Conservation (phyloP, 805 yeast species). For the Cyberlindnera suaveolens region DNA sequence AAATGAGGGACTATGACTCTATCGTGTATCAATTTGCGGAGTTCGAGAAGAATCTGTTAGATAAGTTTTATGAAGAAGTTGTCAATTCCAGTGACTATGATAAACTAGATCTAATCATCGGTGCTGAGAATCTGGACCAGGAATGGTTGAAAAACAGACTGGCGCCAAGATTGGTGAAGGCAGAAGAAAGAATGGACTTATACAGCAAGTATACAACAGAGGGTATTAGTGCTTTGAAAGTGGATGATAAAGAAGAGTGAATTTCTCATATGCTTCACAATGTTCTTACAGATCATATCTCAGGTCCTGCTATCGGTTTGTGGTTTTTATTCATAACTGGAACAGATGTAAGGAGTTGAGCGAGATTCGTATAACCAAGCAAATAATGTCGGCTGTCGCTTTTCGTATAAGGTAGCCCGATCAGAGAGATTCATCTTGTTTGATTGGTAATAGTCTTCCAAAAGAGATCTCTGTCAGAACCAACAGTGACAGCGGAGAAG, state of each 20-base stretch:
- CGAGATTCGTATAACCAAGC: no score
- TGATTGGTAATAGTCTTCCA: no score
- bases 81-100: constrained; percentile 5
- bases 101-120: constrained; percentile 14
- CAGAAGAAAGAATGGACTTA: constrained; percentile 5
- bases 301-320: no score
- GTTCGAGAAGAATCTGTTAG: constrained; percentile 13
- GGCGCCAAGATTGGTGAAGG: constrained; percentile 15
- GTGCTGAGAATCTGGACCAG: constrained; percentile 17
- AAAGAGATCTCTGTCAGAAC: no score
- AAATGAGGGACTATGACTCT: constrained; percentile 4
- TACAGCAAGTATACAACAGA: constrained; percentile 5
- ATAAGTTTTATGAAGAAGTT: constrained; percentile 4
- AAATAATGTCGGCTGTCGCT: no score
- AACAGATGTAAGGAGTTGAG: no score
- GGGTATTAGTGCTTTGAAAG: background rate
- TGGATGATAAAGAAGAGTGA: background rate
- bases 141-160: constrained; percentile 21
- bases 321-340: no score
- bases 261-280: no score
- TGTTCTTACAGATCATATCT: no score
- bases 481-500: no score
- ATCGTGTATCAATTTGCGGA: constrained; percentile 13
- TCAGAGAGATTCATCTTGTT: no score
- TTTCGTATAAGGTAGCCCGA: no score